Percentiles rank a stretch among this genome's conserved stretches.
phyloP scores from a whole-genome alignment of 1,139 yeast species.

The Pichia sp. region DNA sequence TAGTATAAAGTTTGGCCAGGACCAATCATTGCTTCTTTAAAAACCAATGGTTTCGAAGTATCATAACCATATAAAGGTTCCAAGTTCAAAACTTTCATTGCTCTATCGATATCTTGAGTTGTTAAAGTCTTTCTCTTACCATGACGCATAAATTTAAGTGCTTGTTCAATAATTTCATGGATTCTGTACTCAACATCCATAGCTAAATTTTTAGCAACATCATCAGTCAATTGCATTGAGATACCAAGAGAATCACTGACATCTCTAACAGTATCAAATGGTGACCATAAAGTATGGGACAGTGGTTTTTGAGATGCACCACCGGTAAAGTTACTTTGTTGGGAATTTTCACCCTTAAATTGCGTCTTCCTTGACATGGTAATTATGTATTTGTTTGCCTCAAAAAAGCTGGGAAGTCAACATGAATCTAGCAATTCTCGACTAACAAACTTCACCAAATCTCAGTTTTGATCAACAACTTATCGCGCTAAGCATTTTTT shows the following conservation, averaged over 20 bases:
- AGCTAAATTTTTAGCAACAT: constrained; percentile 88
- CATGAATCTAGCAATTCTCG: not conserved
- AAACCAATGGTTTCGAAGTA: constrained; percentile 51
- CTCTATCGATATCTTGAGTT: constrained; percentile 75
- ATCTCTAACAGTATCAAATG: constrained; percentile 93
- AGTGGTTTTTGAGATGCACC: constrained; percentile 19
- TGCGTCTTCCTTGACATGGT: constrained; percentile 5
- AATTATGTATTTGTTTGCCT: not conserved
- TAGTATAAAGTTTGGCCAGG: constrained; percentile 94
- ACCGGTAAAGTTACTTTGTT: not conserved
- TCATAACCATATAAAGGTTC: constrained; percentile 83
- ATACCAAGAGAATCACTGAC: constrained; percentile 91
- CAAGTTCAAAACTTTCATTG: constrained; percentile 77
- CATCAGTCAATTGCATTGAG: constrained; percentile 65
- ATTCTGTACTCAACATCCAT: constrained; percentile 98
- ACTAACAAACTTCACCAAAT: not conserved
- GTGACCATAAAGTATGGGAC: constrained; percentile 95
- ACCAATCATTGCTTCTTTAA: constrained; percentile 79
- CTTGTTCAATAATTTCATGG: constrained; percentile 91
- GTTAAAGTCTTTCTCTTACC: constrained; percentile 77
- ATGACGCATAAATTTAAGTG: constrained; percentile 93
- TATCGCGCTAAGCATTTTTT: not conserved
- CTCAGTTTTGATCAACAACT: not conserved
- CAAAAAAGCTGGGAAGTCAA: not conserved
- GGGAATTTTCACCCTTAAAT: not conserved